Evolutionary conservation across 345 rosid species (phyloP), one percentile per base, ranked within the genome.

Genomic region (Acer campestre): DNA sequence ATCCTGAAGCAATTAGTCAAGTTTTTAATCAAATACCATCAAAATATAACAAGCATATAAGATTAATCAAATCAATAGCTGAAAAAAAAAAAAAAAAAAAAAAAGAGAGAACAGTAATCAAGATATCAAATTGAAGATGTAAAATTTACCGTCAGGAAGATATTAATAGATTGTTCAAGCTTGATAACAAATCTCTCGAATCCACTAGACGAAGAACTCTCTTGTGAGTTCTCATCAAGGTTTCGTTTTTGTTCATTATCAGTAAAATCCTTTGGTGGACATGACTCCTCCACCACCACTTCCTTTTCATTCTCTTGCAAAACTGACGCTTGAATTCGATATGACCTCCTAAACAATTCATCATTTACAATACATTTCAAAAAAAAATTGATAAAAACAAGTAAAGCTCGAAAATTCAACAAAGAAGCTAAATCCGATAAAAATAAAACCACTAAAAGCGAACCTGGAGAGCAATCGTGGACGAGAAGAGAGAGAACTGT

Each of bases 291-390:
- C 10, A 90, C 89, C 3, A 68, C 90, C 31, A 94, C 92, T 79
- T 89, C 83, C 82, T 91, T 88, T 61, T 95, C 97, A n/a, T 88
- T 78, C 56, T 93, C 97, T 82, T 88, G 88, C 81, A 93, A 72
- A 77, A 89, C 76, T 10, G 93, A 79, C 4, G 93, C 97, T 79
- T 78, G 85, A 17, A 92, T 85, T 49, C 75, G 81, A 80, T 35
- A 76, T 68, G 16, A 73, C 74, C 84, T 93, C 83, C 92, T 89
- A 67, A 17, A 66, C 12, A 18, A 59, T 9, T 22, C 23, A 59
- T 10, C 63, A 20, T 59, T 20, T 7, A 58, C 62, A 13, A 56
- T 5, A 20, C 62, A 58, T 58, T 58, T 58, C 3, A 58, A 17
- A 58, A 58, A 58, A 58, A 42, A 42, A 46, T 10, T 46, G 49